Evolutionary conservation across 2,329 filamentous ascomycete species (phyloP), one percentile per base, ranked within the genome.

Genomic region (Trichoderma polysporum): DNA sequence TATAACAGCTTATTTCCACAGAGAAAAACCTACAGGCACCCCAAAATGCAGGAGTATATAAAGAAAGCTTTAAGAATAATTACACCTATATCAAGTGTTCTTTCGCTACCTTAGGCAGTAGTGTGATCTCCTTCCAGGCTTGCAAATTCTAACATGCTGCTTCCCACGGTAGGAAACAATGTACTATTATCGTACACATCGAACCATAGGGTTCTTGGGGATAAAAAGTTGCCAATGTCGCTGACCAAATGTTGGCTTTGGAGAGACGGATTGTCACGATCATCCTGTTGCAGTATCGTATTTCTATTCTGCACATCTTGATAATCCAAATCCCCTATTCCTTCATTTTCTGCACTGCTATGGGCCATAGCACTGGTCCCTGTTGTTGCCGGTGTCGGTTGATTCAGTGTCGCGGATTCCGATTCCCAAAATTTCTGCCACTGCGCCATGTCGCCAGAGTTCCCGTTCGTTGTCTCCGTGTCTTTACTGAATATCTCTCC

Each of bases 71-170:
- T n/a, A n/a, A n/a, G n/a, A n/a, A n/a, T n/a, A n/a, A n/a, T n/a
- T n/a, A n/a, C n/a, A n/a, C n/a, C n/a, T n/a, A n/a, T n/a, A n/a
- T n/a, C n/a, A n/a, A n/a, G n/a, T n/a, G n/a, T n/a, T n/a, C n/a
- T n/a, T n/a, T n/a, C n/a, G n/a, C n/a, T n/a, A n/a, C n/a, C 12
- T n/a, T 31, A 15, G 0, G 8, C 19, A 27, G 5, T 56, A 56
- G 9, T 56, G 6, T 49, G 56, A 25, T 47, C 37, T 35, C 45
- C 58, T 17, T 62, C 41, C 4, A 52, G 45, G n/a, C 45, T 39
- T 52, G 58, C 47, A 52, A 62, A 37, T 10, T 39, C 41, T 22
- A 62, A 13, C 58, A 62, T 62, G 27, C 22, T 62, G 25, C 31
- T 50, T 19, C 41, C 41, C 12, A 39, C 39, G 3, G 47, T 62